Conservation (phyloP, 2,329 filamentous ascomycete species). For the Pyricularia grisea region DNA sequence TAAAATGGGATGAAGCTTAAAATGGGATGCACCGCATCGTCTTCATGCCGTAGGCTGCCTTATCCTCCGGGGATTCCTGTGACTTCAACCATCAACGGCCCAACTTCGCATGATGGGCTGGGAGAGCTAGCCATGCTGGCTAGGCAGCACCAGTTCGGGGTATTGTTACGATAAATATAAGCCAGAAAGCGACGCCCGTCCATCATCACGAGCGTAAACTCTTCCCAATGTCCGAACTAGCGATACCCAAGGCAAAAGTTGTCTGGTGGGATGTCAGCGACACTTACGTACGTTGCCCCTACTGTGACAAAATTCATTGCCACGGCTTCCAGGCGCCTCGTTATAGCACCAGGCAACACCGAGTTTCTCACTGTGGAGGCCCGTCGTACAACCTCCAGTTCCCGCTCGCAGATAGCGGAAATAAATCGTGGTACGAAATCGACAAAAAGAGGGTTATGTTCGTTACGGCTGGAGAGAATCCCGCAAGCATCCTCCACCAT, state of each 20-base stretch:
- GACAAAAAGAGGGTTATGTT: neutral
- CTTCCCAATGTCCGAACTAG: neutral
- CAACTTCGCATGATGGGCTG: neutral
- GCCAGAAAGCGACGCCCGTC: neutral
- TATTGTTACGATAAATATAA: neutral
- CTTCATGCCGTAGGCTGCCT: neutral
- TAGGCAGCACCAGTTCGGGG: neutral
- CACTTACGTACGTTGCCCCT: neutral
- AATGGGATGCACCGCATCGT: no score
- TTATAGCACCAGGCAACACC: neutral
- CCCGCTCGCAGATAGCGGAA: neutral
- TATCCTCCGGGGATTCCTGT: neutral
- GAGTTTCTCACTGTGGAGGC: neutral
- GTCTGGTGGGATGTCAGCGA: neutral
- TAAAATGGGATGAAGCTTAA: no score
- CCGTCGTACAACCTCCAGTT: neutral
- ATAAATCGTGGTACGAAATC: neutral
- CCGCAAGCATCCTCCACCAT: no score
- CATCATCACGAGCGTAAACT: neutral
- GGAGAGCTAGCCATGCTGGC: neutral
- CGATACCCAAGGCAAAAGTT: neutral
- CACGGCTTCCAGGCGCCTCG: neutral
- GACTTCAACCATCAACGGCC: neutral
- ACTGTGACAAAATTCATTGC: neutral
- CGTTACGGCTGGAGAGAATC: neutral